These are phyloP conservation scores for Geosmithia morbida DNA, from an alignment of 2,329 filamentous ascomycete species.

Conservation along the genomic window DNA sequence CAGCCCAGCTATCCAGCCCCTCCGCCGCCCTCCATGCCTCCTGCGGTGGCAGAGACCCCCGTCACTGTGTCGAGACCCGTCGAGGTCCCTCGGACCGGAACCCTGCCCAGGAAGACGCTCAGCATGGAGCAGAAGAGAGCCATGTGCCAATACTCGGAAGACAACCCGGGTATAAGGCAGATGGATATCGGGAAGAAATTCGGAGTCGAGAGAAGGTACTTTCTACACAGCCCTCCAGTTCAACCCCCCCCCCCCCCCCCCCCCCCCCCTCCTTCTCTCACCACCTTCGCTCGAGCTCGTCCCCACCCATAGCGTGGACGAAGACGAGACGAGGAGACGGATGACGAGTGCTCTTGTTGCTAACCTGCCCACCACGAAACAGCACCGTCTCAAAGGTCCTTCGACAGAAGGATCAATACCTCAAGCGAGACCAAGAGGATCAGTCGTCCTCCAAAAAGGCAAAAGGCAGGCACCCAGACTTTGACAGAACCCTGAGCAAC, in stretches of 20 bases:
- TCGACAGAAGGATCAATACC: constrained; percentile 86
- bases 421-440: constrained; percentile 60
- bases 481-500: constrained; percentile 78
- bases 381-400: constrained; percentile 99
- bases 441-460: constrained; percentile 47
- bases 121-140: constrained; percentile 79
- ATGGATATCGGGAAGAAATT: constrained; percentile 93
- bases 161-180: constrained; percentile 83
- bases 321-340: background rate
- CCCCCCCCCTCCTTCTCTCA: no score
- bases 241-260: no score
- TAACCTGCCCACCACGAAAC: background rate
- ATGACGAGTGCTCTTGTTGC: background rate
- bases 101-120: constrained; percentile 61
- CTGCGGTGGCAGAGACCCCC: constrained; percentile 35
- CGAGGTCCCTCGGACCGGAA: constrained; percentile 4
- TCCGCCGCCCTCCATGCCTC: constrained; percentile 39
- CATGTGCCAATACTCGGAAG: constrained; percentile 90
- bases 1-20: constrained; percentile 39
- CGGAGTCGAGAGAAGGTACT: constrained; percentile 91
- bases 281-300: background rate
- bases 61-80: constrained; percentile 3
- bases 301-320: background rate
- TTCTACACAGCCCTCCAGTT: background rate
- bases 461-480: constrained; percentile 78